Evolutionary conservation across 306 rosid genomes (phyloP), one percentile per base, ranked within the genome.

Genomic region (Parietaria judaica): DNA sequence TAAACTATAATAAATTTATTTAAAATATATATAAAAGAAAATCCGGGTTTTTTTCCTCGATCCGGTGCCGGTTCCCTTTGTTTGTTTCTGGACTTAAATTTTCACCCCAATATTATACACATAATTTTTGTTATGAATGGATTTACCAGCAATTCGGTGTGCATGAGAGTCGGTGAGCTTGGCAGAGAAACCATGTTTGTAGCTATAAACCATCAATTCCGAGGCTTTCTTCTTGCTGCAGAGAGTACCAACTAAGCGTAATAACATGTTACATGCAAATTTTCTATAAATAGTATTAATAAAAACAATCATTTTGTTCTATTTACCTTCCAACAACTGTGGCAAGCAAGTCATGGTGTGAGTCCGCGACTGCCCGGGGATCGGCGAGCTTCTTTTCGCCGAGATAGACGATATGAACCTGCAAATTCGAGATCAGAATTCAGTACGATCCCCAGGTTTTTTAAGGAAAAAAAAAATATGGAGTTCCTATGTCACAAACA

Each of bases 341-440:
- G 63, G 69, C 65, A 49, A 81, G 87, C 52, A 78, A 64, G 57
- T 67, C 52, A 45, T 70, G 81, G 57, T 82, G 84, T 41, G 76
- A 61, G 46, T 68, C 76, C 2, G 66, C 46, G 69, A 71, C 70
- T 54, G 67, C 47, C 69, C 56, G 41, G 37, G 83, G 76, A 61
- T 81, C 72, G 36, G 58, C 63, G n/a, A 72, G 73, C 68, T 64
- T 79, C 70, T 62, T 72, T 57, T 61, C 77, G 51, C 79, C 77
- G 68, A 82, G 68, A 66, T 75, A 67, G 43, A 75, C 77, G 39
- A 82, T 76, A 62, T 82, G 77, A 69, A 82, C 75, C 83, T 78
- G 84, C 51, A 35, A 17, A 41, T 31, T 51, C 31, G 47, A 51
- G 3, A 9, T 14, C 8, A 49, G 9, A 39, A 58, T 12, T 14